A percentile compares a stretch with the other conserved stretches of the same genome.
phyloP scores from a whole-genome alignment of 2,329 filamentous ascomycete species.

The Claviceps spartinae region DNA sequence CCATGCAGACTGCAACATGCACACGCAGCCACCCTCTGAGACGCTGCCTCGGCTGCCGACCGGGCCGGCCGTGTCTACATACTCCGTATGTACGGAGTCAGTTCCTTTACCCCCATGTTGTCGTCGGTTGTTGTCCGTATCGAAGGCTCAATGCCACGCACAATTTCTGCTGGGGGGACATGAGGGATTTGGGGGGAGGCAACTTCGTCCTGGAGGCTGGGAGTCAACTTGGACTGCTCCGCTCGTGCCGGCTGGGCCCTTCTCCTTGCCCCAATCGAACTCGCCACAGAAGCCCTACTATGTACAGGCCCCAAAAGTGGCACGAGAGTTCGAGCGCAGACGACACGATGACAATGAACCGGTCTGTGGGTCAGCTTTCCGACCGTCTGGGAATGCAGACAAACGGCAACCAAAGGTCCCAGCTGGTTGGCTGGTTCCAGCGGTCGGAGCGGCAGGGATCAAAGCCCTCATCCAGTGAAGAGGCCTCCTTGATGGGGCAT shows the following conservation, averaged over 20 bases:
- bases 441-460: not conserved
- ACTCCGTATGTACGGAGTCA: not conserved
- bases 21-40: not conserved
- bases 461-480: not conserved
- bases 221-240: too few species aligned
- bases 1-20: not conserved
- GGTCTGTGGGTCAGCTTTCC: constrained; percentile 18
- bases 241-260: too few species aligned
- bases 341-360: constrained; percentile 13
- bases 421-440: constrained; percentile 8
- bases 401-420: constrained; percentile 8
- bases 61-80: not conserved
- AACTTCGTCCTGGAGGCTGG: too few species aligned
- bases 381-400: constrained; percentile 20
- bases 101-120: not conserved
- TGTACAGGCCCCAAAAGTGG: too few species aligned
- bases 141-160: too few species aligned
- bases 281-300: too few species aligned
- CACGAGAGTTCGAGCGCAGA: constrained; percentile 9
- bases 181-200: too few species aligned
- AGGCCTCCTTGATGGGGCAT: not conserved
- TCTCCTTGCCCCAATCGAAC: too few species aligned
- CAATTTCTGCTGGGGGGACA: too few species aligned
- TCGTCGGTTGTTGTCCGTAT: not conserved
- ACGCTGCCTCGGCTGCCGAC: not conserved